phyloP scores from a whole-genome alignment of 2,329 filamentous ascomycete genomes.

The Aureobasidium mangrovei region DNA sequence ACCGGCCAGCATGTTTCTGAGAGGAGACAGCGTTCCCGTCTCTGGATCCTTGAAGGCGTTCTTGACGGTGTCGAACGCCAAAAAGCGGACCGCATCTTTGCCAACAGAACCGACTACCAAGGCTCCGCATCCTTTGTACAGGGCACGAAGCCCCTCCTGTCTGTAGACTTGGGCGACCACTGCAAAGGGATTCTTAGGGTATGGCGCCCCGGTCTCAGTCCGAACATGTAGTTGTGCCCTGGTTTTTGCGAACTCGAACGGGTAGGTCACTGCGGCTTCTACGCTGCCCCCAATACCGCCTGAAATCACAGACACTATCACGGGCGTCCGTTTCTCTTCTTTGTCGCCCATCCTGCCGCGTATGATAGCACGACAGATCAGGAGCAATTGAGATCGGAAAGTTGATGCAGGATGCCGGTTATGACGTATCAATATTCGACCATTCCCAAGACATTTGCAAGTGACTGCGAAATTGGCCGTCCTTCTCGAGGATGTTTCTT shows the following conservation, averaged over 20 bases:
- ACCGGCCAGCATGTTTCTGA: constrained; percentile 52
- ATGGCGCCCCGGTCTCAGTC: constrained; percentile 33
- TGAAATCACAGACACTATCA: constrained; percentile 28
- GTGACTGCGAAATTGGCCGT: not conserved
- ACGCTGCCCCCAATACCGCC: constrained; percentile 30
- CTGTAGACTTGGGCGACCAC: constrained; percentile 48
- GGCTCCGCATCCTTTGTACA: constrained; percentile 56
- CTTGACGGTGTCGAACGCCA: constrained; percentile 59
- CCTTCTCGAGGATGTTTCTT: not conserved
- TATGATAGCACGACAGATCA: not conserved
- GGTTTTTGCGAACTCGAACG: constrained; percentile 61
- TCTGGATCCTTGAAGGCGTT: constrained; percentile 47
- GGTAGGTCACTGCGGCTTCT: constrained; percentile 39
- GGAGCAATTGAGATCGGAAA: not conserved
- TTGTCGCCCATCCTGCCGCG: not conserved
- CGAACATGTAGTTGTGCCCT: constrained; percentile 43
- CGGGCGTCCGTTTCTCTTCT: constrained; percentile 19
- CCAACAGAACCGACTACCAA: constrained; percentile 52
- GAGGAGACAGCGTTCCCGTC: constrained; percentile 47
- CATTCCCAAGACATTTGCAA: constrained; percentile 1
- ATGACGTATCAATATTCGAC: not conserved
- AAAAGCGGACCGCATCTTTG: constrained; percentile 58
- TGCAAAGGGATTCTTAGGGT: constrained; percentile 47
- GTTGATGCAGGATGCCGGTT: not conserved
- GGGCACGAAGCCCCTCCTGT: constrained; percentile 47